Conservation (phyloP, 495 filamentous ascomycete species). For the Aeminium ludgeri region DNA sequence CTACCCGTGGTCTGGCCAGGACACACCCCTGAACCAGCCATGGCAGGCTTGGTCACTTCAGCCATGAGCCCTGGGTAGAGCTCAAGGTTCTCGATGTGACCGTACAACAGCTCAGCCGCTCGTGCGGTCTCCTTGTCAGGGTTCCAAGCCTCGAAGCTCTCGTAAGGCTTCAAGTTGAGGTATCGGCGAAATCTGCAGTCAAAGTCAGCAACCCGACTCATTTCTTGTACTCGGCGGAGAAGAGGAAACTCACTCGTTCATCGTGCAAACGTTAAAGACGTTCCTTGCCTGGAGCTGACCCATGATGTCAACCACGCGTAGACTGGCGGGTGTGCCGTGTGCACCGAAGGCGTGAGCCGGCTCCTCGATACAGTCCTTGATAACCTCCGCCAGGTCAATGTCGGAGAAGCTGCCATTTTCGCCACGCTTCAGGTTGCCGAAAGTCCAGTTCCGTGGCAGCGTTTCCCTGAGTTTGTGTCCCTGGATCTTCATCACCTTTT, state of each 20-base stretch:
- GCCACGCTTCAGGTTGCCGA: slow-evolving; percentile 37
- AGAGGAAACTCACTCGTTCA: slow-evolving; percentile 17
- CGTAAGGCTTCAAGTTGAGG: slow-evolving; percentile 19
- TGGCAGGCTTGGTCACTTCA: slow-evolving; percentile 20
- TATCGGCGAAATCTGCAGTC: slow-evolving; percentile 17
- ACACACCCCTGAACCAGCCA: slow-evolving; percentile 21
- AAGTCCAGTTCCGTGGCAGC: slow-evolving; percentile 37
- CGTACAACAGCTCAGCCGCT: slow-evolving; percentile 20
- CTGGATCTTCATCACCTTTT: slow-evolving; percentile 35
- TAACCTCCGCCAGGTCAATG: slow-evolving; percentile 40
- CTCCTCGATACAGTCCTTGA: slow-evolving; percentile 42
- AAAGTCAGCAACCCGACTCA: neutral
- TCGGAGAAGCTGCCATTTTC: slow-evolving; percentile 41
- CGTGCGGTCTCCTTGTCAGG: slow-evolving; percentile 17
- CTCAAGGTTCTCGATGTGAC: slow-evolving; percentile 21
- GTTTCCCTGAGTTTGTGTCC: slow-evolving; percentile 35
- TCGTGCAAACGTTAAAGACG: slow-evolving; percentile 22
- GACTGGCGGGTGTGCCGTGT: slow-evolving; percentile 19
- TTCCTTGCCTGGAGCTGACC: slow-evolving; percentile 20
- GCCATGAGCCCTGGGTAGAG: slow-evolving; percentile 21
- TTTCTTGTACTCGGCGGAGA: neutral
- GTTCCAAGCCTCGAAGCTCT: slow-evolving; percentile 19
- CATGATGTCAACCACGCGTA: slow-evolving; percentile 20
- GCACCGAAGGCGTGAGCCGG: slow-evolving; percentile 23
- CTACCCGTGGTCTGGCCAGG: slow-evolving; percentile 22